Evolutionary conservation across 2,329 filamentous ascomycete genomes (phyloP), one percentile per base, ranked within the genome.

Genomic region (Nectriaceae sp.): DNA sequence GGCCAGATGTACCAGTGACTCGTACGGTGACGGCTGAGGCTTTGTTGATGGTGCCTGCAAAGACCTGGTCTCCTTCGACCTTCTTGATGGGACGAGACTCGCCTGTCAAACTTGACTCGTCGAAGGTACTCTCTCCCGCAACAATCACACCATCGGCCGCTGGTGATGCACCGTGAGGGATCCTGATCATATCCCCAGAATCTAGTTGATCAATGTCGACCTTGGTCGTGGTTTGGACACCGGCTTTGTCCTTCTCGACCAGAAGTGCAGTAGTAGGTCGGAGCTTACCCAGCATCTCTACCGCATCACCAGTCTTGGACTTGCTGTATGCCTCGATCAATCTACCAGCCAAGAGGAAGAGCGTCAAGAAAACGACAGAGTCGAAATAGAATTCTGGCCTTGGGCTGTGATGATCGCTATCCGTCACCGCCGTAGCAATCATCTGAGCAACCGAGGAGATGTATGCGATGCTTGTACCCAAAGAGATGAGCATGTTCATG

Each of bases 401-500:
- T 13, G 54, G 55, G n/a, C 26, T 37, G n/a, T 50, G 52, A 29
- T 56, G 53, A 4, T 49, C 40, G 31, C 54, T 42, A 65, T 60
- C 3, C 62, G 54, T 4, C 64, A 76, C 79, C 4, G 85, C 81
- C 1, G 69, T 71, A 5, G 84, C 81, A 43, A 90, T 85, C 65
- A 97, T 78, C 55, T 95, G 85, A 15, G 84, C 87, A 20, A 96
- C 73, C 0, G 90, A 96, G 1, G 90, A 86, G 53, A 95, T 75
- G 66, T 96, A 96, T 2, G 92, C 92, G 51, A 97, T 90, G 2
- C 84, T 87, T 0, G 92, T 96, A 5, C 91, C 92, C 2, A 96
- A 78, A 6, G 88, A 94, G 70, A 97, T 92, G 50, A 97, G 79
- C 74, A 95, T 87, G 65, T 96, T 96, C 92, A 97, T 97, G 73